Evolutionary conservation across 768 basidiomycete genomes (phyloP), one percentile per base, ranked within the genome.

Genomic region (Neoboletus subvelutipes): DNA sequence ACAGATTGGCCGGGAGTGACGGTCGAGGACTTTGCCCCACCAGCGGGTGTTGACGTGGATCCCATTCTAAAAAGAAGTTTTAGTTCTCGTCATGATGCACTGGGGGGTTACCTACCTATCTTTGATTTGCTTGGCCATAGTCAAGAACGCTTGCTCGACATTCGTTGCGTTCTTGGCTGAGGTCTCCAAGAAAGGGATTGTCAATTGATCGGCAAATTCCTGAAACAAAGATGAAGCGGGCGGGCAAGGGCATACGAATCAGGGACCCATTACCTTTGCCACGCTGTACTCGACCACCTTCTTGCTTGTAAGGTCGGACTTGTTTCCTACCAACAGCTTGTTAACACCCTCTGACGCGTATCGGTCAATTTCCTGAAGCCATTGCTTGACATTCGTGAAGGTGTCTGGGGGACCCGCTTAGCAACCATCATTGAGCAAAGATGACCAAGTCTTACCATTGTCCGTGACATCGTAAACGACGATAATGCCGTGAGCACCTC

Each of bases 111-210:
- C 83, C 33, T 66, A 89, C 91, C 91, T 85, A 73, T 94, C 92
- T 73, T 94, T 93, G 71, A 94, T 93, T 76, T 93, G 92, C 80
- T 96, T 92, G 4, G 97, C 95, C 84, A 99, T 92, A 31, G 94
- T 95, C 80, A 98, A 87, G 85, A 99, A 99, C 6, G 97, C 95
- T 75, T 99, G 94, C 74, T 99, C 97, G 58, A 99, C 97, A 66
- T 97, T 97, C 59, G 94, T 95, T 52, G 95, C 93, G 67, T 91
- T 94, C 90, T 98, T 98, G 36, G 97, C 97, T n/a, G 91, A 94
- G 13, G 97, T 99, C 80, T 99, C 97, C 70, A 99, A 78, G 87
- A 97, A 98, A 46, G 93, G 88, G 65, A 99, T 88, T 59, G 80
- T 82, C 63, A 98, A 80, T 71, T 98, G 94, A 71, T 98, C 94